phyloP scores from a whole-genome alignment of 139 green algal species.

The Chlorella sp. region DNA sequence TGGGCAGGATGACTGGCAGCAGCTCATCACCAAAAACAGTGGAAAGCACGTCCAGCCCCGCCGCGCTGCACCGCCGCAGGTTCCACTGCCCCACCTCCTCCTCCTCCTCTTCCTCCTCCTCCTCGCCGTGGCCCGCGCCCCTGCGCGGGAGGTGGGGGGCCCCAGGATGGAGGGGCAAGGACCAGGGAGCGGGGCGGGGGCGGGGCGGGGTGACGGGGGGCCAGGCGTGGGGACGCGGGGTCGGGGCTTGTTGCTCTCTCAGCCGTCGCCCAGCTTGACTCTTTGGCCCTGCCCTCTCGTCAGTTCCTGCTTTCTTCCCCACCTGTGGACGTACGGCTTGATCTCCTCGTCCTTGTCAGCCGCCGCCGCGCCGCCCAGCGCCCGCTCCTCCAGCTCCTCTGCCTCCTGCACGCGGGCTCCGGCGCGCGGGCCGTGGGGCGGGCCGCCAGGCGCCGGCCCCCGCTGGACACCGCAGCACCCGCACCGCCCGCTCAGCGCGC shows the following conservation, averaged over 20 bases:
- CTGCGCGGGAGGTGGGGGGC: background rate
- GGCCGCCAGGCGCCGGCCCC: no score
- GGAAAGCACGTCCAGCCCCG: slow-evolving; percentile 88
- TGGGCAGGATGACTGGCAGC: slow-evolving; percentile 89
- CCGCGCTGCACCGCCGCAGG: slow-evolving; percentile 79
- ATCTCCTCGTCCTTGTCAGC: slow-evolving; percentile 70
- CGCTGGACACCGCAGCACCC: no score
- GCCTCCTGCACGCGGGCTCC: no score
- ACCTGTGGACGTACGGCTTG: slow-evolving; percentile 62
- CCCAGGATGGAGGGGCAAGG: no score
- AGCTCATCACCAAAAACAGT: slow-evolving; percentile 83
- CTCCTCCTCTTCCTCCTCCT: slow-evolving; percentile 58
- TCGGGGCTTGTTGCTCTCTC: no score
- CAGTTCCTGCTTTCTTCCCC: background rate
- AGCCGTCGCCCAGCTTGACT: no score
- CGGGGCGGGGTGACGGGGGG: no score
- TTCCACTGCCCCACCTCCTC: slow-evolving; percentile 77
- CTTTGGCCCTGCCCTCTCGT: no score
- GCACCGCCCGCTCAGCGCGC: no score
- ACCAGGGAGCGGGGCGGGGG: no score
- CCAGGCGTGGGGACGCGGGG: no score
- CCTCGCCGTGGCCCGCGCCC: slow-evolving; percentile 16
- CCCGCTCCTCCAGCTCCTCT: slow-evolving; percentile 65
- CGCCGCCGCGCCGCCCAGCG: slow-evolving; percentile 6
- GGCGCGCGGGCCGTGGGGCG: no score